Evolutionary conservation across 495 filamentous ascomycete species (phyloP).

Genomic region (Coniosporium apollinis): DNA sequence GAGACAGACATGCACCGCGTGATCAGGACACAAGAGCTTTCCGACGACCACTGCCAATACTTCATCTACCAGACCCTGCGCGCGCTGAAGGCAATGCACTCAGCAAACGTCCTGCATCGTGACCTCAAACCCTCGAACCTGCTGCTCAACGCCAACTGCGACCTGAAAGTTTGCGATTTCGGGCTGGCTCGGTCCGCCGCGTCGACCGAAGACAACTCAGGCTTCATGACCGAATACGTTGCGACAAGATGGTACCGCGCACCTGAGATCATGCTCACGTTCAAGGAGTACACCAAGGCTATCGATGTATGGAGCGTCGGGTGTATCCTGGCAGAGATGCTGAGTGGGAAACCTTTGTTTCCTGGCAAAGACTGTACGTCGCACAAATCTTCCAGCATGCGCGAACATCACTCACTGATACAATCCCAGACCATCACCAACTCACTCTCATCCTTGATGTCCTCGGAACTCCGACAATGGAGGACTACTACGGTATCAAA

Average conservation of each 20-base stretch:
- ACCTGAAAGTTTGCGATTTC: conserved; percentile 98
- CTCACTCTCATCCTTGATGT: conserved; percentile 95
- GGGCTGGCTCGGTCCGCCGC: conserved; percentile 88
- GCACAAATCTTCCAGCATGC: background rate
- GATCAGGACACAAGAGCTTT: conserved; percentile 74
- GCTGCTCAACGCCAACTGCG: conserved; percentile 95
- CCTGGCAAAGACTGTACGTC: conserved; percentile 94
- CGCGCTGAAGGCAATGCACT: conserved; percentile 96
- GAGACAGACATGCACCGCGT: conserved; percentile 99
- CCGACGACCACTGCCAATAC: conserved; percentile 54
- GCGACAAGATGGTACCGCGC: conserved; percentile 98
- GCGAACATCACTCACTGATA: no score
- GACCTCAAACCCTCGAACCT: conserved; percentile 95
- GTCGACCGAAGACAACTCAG: conserved; percentile 94
- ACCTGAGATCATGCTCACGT: conserved; percentile 98
- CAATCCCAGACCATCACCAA: conserved; percentile 95
- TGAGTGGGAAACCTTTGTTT: conserved; percentile 96
- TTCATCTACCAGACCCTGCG: conserved; percentile 38
- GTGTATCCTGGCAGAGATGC: conserved; percentile 98
- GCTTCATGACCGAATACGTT: conserved; percentile 99
- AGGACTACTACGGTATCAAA: conserved; percentile 99
- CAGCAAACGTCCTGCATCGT: conserved; percentile 89
- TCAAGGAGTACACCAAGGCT: conserved; percentile 99
- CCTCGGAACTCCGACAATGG: conserved; percentile 97
- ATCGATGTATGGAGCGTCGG: conserved; percentile 99